Evolutionary conservation across 352 stramenopile species (phyloP).

Genomic region (Phytophthora citrophthora): DNA sequence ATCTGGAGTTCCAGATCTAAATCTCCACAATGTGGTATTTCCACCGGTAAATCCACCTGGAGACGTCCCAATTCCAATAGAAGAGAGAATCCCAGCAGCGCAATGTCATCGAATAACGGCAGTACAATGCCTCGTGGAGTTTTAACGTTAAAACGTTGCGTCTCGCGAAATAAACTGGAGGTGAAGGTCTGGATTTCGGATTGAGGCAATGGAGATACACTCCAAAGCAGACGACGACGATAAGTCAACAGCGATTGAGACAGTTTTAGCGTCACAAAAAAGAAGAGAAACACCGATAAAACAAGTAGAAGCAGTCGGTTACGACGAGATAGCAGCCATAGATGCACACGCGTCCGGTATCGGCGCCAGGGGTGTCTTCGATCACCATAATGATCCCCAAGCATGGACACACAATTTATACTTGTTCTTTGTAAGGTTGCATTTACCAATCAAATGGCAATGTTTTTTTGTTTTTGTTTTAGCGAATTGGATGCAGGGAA

Average conservation of each 20-base stretch:
- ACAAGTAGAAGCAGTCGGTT: background rate
- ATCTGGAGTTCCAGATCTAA: conserved; percentile 37
- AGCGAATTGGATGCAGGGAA: too few species aligned
- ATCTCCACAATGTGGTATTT: conserved; percentile 69
- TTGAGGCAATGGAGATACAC: background rate
- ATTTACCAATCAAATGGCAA: too few species aligned
- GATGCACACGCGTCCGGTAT: conserved; percentile 21
- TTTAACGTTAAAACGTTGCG: conserved; percentile 15
- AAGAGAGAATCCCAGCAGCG: conserved; percentile 59
- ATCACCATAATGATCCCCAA: conserved; percentile 15
- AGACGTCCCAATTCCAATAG: conserved; percentile 57
- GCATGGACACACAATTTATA: background rate
- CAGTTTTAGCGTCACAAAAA: conserved; percentile 4
- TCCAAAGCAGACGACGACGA: conserved; percentile 14
- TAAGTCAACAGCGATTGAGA: conserved; percentile 1
- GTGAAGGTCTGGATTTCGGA: conserved; percentile 31
- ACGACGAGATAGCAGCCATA: conserved; percentile 20
- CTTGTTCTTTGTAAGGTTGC: too few species aligned
- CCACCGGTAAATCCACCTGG: conserved; percentile 52
- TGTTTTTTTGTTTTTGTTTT: too few species aligned
- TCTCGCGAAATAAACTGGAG: conserved; percentile 31
- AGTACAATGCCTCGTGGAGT: conserved; percentile 50
- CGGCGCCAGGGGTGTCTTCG: conserved; percentile 18
- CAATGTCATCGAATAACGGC: conserved; percentile 61
- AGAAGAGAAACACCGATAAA: background rate